Base-by-base conservation (phyloP, 2,329 filamentous ascomycete genomes). In the Fonsecaea erecta region DNA sequence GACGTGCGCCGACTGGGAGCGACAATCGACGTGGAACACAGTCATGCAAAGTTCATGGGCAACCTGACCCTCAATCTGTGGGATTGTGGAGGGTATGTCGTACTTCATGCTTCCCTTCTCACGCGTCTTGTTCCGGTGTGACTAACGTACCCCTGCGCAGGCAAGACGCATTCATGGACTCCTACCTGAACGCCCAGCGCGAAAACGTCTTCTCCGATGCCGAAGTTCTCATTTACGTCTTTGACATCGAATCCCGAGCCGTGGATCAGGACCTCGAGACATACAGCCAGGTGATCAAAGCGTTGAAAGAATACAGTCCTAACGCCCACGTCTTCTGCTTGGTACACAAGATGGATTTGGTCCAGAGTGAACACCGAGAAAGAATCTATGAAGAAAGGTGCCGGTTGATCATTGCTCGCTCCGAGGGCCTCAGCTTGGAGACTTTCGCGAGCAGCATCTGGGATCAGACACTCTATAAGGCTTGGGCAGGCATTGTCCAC, bases 291-390 rank as follows among this genome's bases (percentile, higher is more conserved):
- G 95, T 98, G 76, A 92, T 98, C 72, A 87, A 89, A 56, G 95
- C 95, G 0, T 84, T 99, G 43, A 86, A 89, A 62, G 93, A 98
- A 79, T 96, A 88, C 83, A 96, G 91, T 54, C 86, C 87, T 1
- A 80, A 80, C 35, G 92, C 94, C 68, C 91, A 91, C 76, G 89
- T 99, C 73, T 99, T 98, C 80, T 91, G 95, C 67, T 87, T 99
- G 52, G 91, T 99, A 71, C 95, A 99, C 88, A 99, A 99, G 80
- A 97, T 99, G 91, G 95, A 99, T 77, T 86, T 99, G 28, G 92
- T 98, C 55, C 90, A 93, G 71, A 86, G 88, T 43, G 86, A 90
- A 63, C 87, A 90, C 71, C 90, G 93, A 66, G 89, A 93, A 75
- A 82, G 87, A 64, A 87, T 97, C 69, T 97, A 96, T 77, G 89